A percentile compares a stretch with the other conserved stretches of the same genome.
phyloP scores from a whole-genome alignment of 2,329 filamentous ascomycete species.

The Paraphaeosphaeria minitans region DNA sequence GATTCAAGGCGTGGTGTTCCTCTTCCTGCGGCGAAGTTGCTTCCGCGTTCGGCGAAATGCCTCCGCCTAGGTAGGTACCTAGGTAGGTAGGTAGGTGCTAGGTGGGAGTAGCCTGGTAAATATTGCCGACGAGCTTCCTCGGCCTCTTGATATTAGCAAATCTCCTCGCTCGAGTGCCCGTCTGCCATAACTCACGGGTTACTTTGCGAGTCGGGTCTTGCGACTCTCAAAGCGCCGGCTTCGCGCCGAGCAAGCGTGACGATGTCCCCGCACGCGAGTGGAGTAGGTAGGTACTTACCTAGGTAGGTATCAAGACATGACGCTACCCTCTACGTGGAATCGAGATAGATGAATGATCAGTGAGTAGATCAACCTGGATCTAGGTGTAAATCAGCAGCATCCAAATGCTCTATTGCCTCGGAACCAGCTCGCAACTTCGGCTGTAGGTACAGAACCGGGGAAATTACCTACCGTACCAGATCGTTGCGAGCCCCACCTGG shows the following conservation, averaged over 20 bases:
- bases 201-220: slow-evolving; percentile 21
- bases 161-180: neutral
- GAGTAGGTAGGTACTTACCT: too few relatives aligned
- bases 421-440: too few relatives aligned
- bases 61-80: too few relatives aligned
- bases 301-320: too few relatives aligned
- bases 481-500: neutral
- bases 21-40: neutral
- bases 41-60: neutral
- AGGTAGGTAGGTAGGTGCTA: too few relatives aligned
- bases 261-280: slow-evolving; percentile 15
- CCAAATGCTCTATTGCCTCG: neutral
- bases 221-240: slow-evolving; percentile 18
- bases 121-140: neutral
- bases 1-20: neutral
- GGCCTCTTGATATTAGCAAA: neutral
- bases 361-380: neutral
- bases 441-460: neutral
- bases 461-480: neutral
- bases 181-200: slow-evolving; percentile 21
- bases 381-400: neutral
- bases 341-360: neutral
- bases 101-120: neutral
- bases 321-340: neutral
- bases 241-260: neutral